Base-by-base conservation (phyloP, 495 filamentous ascomycete genomes). In the Xylaria nigripes region DNA sequence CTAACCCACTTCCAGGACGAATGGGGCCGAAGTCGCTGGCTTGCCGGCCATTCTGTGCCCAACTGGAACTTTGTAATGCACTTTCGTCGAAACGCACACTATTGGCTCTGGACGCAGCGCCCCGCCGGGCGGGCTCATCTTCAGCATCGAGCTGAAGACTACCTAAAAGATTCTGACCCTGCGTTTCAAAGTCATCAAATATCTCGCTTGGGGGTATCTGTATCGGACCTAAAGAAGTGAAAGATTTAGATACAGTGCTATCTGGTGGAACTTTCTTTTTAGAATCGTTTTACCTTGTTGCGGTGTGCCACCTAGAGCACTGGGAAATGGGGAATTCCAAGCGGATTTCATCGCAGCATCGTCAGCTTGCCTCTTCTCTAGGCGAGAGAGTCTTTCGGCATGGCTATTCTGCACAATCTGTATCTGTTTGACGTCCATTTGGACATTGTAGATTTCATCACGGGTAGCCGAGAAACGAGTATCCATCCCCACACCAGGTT, bases 41-140 rank as follows among this genome's bases (percentile, higher is more conserved):
- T 49, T 87, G 82, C 24, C 91, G 82, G 57, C 82, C 85, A 41
- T 84, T 82, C 56, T 92, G 89, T 32, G 85, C 85, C 77, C 90
- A 95, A 62, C 87, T 76, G 6, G 76, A 87, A 45, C 89, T 87
- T 58, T 95, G 91, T 53, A 95, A 81, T 2, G 94, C 92, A 64
- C 89, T 96, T 66, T 96, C 91, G 64, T 98, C 93, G 62, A 98
- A 98, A n/a, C 93, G 87, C 57, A 98, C 93, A 68, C 94, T 97
- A 63, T 97, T 97, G 19, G 93, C 93, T 58, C 93, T 79, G 25
- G 94, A 98, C 27, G 90, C 84, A 6, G 71, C 75, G 21, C 93
- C 93, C 51, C 94, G 81, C 53, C 94, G 79, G 40, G 73, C 68
- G 3, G 92, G 94, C 65, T 96, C 91, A 40, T 97, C 89, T 54